Evolutionary conservation across 2,329 filamentous ascomycete genomes (phyloP).

Genomic region (Ceratocystis eucalypticola): DNA sequence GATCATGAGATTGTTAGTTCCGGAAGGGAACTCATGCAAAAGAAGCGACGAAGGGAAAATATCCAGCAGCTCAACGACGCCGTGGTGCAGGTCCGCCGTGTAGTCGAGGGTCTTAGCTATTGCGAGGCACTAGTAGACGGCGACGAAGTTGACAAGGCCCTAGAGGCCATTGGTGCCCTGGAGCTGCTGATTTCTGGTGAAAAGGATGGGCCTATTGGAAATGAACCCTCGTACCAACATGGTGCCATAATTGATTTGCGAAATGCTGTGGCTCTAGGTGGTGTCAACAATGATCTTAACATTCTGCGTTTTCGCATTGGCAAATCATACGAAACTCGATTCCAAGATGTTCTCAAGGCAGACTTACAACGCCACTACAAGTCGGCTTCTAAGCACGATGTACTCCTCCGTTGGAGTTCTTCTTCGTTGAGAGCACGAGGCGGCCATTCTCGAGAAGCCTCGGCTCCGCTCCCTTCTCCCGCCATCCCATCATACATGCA

Average conservation of each 20-base stretch:
- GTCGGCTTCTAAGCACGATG: conserved; percentile 54
- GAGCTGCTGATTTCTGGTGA: conserved; percentile 72
- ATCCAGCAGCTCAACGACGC: conserved; percentile 68
- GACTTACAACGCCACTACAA: conserved; percentile 74
- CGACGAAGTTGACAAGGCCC: conserved; percentile 69
- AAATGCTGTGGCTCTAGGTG: conserved; percentile 22
- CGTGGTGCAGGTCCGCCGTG: conserved; percentile 65
- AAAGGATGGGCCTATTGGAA: conserved; percentile 29
- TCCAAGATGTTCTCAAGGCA: conserved; percentile 60
- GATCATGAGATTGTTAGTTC: conserved; percentile 78
- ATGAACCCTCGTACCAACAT: conserved; percentile 46
- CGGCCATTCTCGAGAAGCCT: conserved; percentile 47
- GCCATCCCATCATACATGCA: conserved; percentile 66
- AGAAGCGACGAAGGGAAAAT: conserved; percentile 72
- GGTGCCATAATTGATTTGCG: conserved; percentile 12
- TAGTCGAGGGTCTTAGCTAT: conserved; percentile 58
- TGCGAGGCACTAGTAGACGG: conserved; percentile 74
- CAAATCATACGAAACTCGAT: conserved; percentile 70
- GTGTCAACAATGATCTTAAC: conserved; percentile 60
- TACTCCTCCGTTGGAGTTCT: conserved; percentile 72
- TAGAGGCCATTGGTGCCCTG: conserved; percentile 62
- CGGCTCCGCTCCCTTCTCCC: conserved; percentile 28
- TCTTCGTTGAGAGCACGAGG: conserved; percentile 61
- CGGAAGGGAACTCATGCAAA: conserved; percentile 72
- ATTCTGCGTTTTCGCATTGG: conserved; percentile 69